Conservation (phyloP, 768 basidiomycete genomes). For the Mycena rebaudengoi region DNA sequence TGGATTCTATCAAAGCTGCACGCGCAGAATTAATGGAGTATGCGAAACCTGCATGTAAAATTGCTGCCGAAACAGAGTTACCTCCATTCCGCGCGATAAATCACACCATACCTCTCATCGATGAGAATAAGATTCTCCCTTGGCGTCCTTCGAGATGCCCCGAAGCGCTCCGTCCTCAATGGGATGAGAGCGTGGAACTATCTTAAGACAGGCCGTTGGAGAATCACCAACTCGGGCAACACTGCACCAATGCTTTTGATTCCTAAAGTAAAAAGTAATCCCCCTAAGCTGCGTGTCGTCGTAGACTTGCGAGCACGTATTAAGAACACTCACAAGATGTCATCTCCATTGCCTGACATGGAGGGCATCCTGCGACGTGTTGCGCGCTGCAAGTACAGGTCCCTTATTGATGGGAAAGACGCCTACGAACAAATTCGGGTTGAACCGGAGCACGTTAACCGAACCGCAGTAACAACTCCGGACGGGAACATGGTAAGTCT, state of each 20-base stretch:
- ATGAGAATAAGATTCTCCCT: constrained; percentile 33
- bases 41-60: neutral
- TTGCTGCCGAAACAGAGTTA: neutral
- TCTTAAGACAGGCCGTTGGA: constrained; percentile 40
- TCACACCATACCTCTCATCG: constrained; percentile 41
- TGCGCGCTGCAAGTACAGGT: constrained; percentile 30
- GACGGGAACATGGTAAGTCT: constrained; percentile 17
- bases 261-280: constrained; percentile 34
- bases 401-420: constrained; percentile 40
- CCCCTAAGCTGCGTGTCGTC: neutral
- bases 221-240: constrained; percentile 33
- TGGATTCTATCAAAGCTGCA: neutral
- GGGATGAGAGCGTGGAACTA: constrained; percentile 41
- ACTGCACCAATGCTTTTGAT: constrained; percentile 44
- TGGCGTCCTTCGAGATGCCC: constrained; percentile 43
- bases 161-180: constrained; percentile 34
- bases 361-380: constrained; percentile 36
- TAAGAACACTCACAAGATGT: constrained; percentile 32
- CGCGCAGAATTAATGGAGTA: neutral
- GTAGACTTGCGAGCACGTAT: constrained; percentile 14
- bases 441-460: constrained; percentile 33
- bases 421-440: constrained; percentile 42
- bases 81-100: constrained; percentile 32
- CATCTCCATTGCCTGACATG: constrained; percentile 37
- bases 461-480: neutral